Evolutionary conservation across 495 filamentous ascomycete genomes (phyloP).

Genomic region (Hypomontagnella submonticulosa): DNA sequence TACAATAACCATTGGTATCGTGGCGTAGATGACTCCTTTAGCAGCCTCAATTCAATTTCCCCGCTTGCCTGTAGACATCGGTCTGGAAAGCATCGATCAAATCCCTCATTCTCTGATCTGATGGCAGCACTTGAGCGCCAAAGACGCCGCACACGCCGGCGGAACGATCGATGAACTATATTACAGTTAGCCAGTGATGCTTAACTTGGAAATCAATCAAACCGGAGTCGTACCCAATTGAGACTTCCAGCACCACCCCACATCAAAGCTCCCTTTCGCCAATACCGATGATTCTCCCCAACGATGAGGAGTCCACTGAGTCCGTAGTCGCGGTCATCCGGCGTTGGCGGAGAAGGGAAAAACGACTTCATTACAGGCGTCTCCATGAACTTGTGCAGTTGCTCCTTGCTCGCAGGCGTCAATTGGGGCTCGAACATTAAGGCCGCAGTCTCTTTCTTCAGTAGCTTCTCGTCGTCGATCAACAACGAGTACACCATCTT

Average conservation of each 20-base stretch:
- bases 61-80: conserved; percentile 40
- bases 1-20: too few relatives aligned
- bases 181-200: background rate
- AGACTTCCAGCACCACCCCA: conserved; percentile 53
- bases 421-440: conserved; percentile 50
- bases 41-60: conserved; percentile 17
- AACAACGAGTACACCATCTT: conserved; percentile 46
- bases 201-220: background rate
- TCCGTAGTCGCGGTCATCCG: conserved; percentile 49
- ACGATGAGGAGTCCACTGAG: conserved; percentile 48
- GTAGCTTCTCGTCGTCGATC: conserved; percentile 47
- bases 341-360: conserved; percentile 15
- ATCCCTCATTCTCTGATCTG: conserved; percentile 40
- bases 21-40: background rate
- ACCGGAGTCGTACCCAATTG: conserved; percentile 23
- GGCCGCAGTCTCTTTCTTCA: conserved; percentile 41
- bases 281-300: conserved; percentile 34
- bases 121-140: conserved; percentile 45
- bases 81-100: conserved; percentile 50
- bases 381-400: conserved; percentile 32
- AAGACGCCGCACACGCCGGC: conserved; percentile 50
- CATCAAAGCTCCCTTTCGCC: conserved; percentile 48
- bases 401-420: conserved; percentile 27
- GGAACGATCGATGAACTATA: conserved; percentile 50
- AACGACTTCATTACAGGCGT: conserved; percentile 44